Evolutionary conservation across 352 stramenopile genomes (phyloP).

Genomic region (Phytopythium delawarense): DNA sequence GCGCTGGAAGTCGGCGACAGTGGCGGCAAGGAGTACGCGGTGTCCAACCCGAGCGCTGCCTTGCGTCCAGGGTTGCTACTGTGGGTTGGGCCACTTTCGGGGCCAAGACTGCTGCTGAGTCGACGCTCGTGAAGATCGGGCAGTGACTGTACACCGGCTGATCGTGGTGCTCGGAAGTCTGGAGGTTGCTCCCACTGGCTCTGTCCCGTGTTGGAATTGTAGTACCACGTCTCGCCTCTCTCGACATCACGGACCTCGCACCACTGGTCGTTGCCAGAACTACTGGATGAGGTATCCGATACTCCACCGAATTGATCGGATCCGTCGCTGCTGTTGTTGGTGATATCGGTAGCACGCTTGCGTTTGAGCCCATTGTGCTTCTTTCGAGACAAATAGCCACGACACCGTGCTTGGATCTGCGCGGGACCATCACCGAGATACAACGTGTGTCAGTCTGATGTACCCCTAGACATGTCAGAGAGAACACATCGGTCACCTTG

Average conservation of each 20-base stretch:
- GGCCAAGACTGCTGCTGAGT: background rate
- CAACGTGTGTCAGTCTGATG: background rate
- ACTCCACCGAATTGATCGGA: background rate
- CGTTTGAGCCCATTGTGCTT: background rate
- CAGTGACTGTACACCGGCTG: slow-evolving; percentile 11
- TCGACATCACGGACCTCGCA: slow-evolving; percentile 72
- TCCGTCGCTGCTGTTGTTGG: background rate
- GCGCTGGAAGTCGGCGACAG: slow-evolving; percentile 29
- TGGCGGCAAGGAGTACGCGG: slow-evolving; percentile 13
- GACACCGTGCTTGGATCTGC: slow-evolving; percentile 62
- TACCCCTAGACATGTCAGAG: background rate
- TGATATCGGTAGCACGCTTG: background rate
- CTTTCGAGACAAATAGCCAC: slow-evolving; percentile 44
- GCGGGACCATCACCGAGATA: too few species aligned
- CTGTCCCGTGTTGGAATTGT: slow-evolving; percentile 61
- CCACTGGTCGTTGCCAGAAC: slow-evolving; percentile 30
- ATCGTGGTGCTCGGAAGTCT: slow-evolving; percentile 9
- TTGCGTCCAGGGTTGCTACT: background rate
- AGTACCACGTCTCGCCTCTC: slow-evolving; percentile 72
- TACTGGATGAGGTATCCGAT: background rate
- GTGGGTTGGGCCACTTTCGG: background rate
- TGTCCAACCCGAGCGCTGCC: too few species aligned
- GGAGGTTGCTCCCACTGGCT: slow-evolving; percentile 72
- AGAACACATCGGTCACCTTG: slow-evolving; percentile 15
- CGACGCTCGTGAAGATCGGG: slow-evolving; percentile 12